phyloP scores from a whole-genome alignment of 345 rosid species.

The Euphorbia tirucalli region DNA sequence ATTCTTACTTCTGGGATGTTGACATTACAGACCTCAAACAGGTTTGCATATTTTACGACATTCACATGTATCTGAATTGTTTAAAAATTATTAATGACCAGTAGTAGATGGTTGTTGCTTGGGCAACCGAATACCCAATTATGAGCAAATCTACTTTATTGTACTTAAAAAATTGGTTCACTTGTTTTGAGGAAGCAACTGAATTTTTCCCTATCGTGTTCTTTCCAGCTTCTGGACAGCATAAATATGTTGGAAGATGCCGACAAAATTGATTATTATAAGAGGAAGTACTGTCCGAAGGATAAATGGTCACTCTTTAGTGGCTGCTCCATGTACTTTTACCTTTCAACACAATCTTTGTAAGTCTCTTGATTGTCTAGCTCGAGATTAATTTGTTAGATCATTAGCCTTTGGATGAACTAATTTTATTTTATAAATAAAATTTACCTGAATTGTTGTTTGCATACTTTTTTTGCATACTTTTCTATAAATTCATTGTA shows the following conservation, averaged over 20 bases:
- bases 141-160: not conserved
- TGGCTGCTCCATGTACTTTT: constrained; percentile 67
- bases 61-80: constrained; percentile 4
- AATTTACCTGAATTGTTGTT: not conserved
- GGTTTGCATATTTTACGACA: constrained; percentile 37
- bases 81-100: not conserved
- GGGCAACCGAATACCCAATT: too few species aligned
- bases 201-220: not conserved
- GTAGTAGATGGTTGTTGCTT: not conserved
- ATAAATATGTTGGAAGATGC: constrained; percentile 49
- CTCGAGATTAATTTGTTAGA: not conserved
- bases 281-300: constrained; percentile 67
- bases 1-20: constrained; percentile 76
- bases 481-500: constrained; percentile 11
- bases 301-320: constrained; percentile 66
- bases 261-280: constrained; percentile 46
- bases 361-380: constrained; percentile 30
- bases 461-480: constrained; percentile 7
- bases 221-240: constrained; percentile 67
- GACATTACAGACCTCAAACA: constrained; percentile 76
- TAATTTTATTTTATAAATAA: not conserved
- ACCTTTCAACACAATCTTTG: constrained; percentile 38
- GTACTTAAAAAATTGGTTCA: not conserved
- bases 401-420: constrained; percentile 4
- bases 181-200: not conserved